phyloP scores from a whole-genome alignment of 805 yeast species.

The Cyberlindnera veronae region DNA sequence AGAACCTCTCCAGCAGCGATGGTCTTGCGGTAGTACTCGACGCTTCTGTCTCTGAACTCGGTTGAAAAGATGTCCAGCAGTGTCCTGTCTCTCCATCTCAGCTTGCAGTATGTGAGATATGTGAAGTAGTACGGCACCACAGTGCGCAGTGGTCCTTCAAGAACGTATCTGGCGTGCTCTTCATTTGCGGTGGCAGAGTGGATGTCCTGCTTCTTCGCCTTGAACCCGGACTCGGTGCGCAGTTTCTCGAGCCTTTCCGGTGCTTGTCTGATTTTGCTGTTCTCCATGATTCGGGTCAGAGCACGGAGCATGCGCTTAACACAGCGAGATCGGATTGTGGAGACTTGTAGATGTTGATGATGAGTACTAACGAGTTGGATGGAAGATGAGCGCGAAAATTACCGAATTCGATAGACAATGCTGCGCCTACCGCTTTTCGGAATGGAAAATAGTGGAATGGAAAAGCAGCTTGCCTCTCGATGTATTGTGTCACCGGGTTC shows the following conservation, averaged over 20 bases:
- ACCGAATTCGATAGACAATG: too few species aligned
- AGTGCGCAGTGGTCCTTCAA: conserved; percentile 62
- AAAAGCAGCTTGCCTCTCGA: too few species aligned
- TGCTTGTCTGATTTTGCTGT: background rate
- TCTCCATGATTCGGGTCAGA: background rate
- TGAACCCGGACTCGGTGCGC: conserved; percentile 21
- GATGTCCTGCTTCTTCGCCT: conserved; percentile 20
- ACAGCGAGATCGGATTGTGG: too few species aligned
- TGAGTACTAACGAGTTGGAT: too few species aligned
- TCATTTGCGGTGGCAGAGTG: conserved; percentile 20
- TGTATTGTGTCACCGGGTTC: too few species aligned
- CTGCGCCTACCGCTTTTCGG: too few species aligned
- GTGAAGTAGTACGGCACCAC: conserved; percentile 87
- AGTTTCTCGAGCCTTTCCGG: conserved; percentile 18
- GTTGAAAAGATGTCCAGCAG: conserved; percentile 74
- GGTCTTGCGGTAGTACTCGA: conserved; percentile 57
- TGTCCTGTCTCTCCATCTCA: conserved; percentile 85
- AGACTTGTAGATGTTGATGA: too few species aligned
- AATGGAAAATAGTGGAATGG: too few species aligned
- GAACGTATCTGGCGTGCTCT: conserved; percentile 49
- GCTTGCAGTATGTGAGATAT: conserved; percentile 83
- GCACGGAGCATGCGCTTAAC: background rate
- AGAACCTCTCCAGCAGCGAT: conserved; percentile 65
- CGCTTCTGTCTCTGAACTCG: conserved; percentile 81
- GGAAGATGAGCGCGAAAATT: too few species aligned